A percentile compares a stretch with the other conserved stretches of the same genome.
Evolutionary conservation across 164 flowering plant species (phyloP).

Genomic region (Echeveria elegans): DNA sequence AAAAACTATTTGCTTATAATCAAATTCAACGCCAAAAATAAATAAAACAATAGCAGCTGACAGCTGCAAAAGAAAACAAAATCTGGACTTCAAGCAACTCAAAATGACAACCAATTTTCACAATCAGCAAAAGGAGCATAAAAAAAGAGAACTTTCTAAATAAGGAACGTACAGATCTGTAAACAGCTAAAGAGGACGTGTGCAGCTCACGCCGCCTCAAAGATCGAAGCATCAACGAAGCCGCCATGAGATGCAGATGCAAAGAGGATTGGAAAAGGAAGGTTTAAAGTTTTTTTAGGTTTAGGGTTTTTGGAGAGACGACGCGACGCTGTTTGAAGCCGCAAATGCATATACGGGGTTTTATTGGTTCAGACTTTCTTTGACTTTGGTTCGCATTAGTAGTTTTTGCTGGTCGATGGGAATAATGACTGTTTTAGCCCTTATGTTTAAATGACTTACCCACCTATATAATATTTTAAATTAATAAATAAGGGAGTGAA

Average conservation of each 20-base stretch:
- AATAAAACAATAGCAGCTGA: too few relatives aligned
- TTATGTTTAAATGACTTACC: too few relatives aligned
- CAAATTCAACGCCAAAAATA: too few relatives aligned
- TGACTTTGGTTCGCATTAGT: too few relatives aligned
- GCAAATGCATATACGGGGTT: neutral
- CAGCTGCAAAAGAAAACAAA: too few relatives aligned
- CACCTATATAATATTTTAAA: too few relatives aligned
- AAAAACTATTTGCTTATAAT: too few relatives aligned
- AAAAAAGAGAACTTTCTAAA: neutral
- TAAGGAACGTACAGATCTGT: constrained; percentile 15
- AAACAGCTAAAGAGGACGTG: constrained; percentile 14
- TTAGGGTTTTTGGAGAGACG: constrained; percentile 8
- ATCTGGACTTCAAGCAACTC: too few relatives aligned
- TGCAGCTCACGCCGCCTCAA: constrained; percentile 17
- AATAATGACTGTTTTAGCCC: too few relatives aligned
- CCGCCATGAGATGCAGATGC: constrained; percentile 15
- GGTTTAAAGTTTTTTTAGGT: neutral
- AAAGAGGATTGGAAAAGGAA: neutral
- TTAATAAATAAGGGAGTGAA: too few relatives aligned
- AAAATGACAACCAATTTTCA: neutral
- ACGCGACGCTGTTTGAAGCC: neutral
- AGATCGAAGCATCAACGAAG: constrained; percentile 17
- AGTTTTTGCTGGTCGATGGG: too few relatives aligned
- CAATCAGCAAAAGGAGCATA: neutral
- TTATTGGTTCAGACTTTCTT: neutral